phyloP scores from a whole-genome alignment of 164 flowering plant genomes.

The Vitis vinifera region ASM3070453v1 NC_081818.1:22309001-22309500 shows the following conservation, averaged over 20 bases:
- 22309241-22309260: conserved; percentile 60
- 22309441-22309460: conserved; percentile 39
- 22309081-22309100: background rate
- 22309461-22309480: conserved; percentile 33
- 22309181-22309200: conserved; percentile 56
- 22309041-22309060: background rate
- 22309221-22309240: conserved; percentile 65
- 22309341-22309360: conserved; percentile 58
- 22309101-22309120: background rate
- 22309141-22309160: conserved; percentile 60
- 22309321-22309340: conserved; percentile 51
- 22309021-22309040: background rate
- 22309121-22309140: conserved; percentile 35
- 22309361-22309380: conserved; percentile 71
- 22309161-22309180: conserved; percentile 56
- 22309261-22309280: conserved; percentile 66
- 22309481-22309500: conserved; percentile 29
- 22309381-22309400: conserved; percentile 42
- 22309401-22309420: conserved; percentile 44
- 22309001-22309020: background rate
- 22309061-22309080: background rate
- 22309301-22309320: conserved; percentile 57
- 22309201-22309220: conserved; percentile 62
- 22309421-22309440: conserved; percentile 58
- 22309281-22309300: conserved; percentile 68